Evolutionary conservation across 345 rosid genomes (phyloP).

Genomic region (Adansonia digitata): DNA sequence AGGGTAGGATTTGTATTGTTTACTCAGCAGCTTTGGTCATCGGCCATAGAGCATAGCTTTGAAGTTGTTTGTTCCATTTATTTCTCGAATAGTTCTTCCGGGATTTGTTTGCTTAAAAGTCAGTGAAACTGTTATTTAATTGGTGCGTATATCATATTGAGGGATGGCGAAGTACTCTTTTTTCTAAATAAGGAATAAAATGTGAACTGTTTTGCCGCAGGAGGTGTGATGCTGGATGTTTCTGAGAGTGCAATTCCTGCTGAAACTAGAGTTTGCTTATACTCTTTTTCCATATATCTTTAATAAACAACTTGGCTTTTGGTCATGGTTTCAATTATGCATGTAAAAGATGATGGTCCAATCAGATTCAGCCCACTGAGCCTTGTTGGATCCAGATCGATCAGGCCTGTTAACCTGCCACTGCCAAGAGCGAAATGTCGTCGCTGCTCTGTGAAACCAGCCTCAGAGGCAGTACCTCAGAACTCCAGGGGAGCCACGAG

Average conservation of each 20-base stretch:
- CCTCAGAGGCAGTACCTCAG: neutral
- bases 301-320: neutral
- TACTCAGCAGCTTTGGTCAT: constrained; percentile 5
- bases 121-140: constrained; percentile 1
- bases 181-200: constrained; percentile 12
- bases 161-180: constrained; percentile 2
- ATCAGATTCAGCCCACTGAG: neutral
- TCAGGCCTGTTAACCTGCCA: neutral
- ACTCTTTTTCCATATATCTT: neutral
- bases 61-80: constrained; percentile 21
- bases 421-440: neutral
- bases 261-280: neutral
- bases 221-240: neutral
- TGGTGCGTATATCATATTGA: neutral
- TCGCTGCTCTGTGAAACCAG: neutral
- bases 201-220: neutral
- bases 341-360: neutral
- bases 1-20: constrained; percentile 22
- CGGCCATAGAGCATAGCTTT: constrained; percentile 11
- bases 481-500: neutral
- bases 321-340: neutral
- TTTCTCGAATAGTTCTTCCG: constrained; percentile 10
- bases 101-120: neutral
- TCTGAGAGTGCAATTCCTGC: neutral
- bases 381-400: neutral